These are phyloP conservation scores for Oryza australiensis DNA, from an alignment of 176 grass and related monocot genomes.

Conservation along the genomic window DNA sequence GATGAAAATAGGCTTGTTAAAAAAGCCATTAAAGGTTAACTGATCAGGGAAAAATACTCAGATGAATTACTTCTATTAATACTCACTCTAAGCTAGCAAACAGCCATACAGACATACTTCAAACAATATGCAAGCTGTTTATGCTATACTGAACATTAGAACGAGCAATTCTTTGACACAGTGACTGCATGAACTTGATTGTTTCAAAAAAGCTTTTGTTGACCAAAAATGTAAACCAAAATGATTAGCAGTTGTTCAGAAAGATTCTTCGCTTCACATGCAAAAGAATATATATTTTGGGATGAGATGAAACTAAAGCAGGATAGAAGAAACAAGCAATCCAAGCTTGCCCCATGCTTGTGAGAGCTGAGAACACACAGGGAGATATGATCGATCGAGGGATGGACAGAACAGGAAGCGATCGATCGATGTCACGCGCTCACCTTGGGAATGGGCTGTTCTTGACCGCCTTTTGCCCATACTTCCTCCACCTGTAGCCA, in stretches of 20 bases:
- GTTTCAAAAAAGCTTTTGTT: not conserved
- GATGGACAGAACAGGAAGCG: not conserved
- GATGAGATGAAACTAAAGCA: not conserved
- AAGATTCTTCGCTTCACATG: not conserved
- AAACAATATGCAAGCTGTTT: not conserved
- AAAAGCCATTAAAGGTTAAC: not conserved
- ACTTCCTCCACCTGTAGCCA: constrained; percentile 94
- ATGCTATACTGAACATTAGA: not conserved
- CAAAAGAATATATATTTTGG: too few species aligned
- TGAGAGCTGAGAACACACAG: too few species aligned
- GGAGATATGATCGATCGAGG: not conserved
- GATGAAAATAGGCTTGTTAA: not conserved
- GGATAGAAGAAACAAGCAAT: not conserved
- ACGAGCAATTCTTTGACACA: not conserved
- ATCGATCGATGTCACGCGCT: not conserved
- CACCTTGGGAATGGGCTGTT: constrained; percentile 95
- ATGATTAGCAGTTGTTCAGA: not conserved
- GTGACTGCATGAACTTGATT: not conserved
- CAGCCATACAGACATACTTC: not conserved
- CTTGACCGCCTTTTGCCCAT: constrained; percentile 90
- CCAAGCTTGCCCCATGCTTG: not conserved
- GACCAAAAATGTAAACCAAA: not conserved
- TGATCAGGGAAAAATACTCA: not conserved
- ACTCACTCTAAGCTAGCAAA: not conserved
- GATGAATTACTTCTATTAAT: not conserved